Percentiles rank a stretch among this genome's conserved stretches.
These are phyloP conservation scores for Misopates orontium DNA, from an alignment of 257 asterid species.

Conservation along the genomic window DNA sequence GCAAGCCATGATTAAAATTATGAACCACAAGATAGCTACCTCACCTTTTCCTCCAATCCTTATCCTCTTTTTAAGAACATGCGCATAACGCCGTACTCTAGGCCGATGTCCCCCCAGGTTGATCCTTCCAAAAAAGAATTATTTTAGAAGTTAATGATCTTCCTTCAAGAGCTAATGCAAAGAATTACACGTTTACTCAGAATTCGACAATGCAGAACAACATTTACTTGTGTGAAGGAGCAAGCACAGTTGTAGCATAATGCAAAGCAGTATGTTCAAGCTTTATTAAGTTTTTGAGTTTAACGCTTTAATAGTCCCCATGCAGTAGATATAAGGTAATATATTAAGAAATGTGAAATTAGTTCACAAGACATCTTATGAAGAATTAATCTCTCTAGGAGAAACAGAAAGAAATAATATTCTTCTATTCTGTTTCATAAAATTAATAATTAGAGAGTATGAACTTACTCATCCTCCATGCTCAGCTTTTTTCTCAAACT, in stretches of 20 bases:
- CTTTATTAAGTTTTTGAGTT: background rate
- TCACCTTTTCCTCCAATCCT: conserved; percentile 96
- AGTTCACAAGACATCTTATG: background rate
- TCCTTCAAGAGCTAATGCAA: conserved; percentile 27
- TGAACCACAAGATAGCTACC: conserved; percentile 16
- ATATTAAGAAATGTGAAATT: too few species aligned
- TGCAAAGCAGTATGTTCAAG: background rate
- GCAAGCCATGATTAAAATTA: background rate
- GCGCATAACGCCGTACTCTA: conserved; percentile 85
- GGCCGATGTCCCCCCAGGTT: conserved; percentile 91
- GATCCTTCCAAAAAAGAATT: conserved; percentile 58
- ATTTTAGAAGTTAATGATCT: conserved; percentile 19
- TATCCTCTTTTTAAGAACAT: conserved; percentile 72
- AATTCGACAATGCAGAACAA: background rate
- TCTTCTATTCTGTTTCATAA: conserved; percentile 16
- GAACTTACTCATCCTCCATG: conserved; percentile 77
- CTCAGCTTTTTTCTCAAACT: conserved; percentile 68
- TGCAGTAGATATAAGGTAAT: background rate
- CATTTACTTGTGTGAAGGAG: conserved; percentile 15
- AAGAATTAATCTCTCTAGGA: background rate
- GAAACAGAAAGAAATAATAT: background rate
- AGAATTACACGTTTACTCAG: background rate
- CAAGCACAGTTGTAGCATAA: conserved; percentile 10
- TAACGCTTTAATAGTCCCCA: background rate
- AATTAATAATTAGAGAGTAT: conserved; percentile 20